Conservation (phyloP, 2,329 filamentous ascomycete genomes). For the Colletotrichum somersetense region DNA sequence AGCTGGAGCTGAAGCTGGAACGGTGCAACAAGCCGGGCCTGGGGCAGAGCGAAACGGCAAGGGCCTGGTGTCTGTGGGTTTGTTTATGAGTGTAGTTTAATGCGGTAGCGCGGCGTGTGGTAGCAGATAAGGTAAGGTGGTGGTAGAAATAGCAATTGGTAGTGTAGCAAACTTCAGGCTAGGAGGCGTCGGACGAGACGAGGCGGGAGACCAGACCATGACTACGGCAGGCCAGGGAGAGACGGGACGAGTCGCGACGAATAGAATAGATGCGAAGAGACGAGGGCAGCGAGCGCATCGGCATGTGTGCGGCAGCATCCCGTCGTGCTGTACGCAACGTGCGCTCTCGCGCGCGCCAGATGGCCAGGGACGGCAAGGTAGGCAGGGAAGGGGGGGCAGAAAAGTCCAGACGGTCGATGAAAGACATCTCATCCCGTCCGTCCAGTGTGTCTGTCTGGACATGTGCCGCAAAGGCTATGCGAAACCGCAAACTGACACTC, state of each 20-base stretch:
- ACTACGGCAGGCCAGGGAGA: constrained; percentile 31
- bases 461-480: constrained; percentile 12
- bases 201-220: constrained; percentile 28
- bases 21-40: constrained; percentile 10
- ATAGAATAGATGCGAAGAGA: constrained; percentile 11
- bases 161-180: constrained; percentile 12
- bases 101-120: constrained; percentile 25
- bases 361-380: constrained; percentile 10
- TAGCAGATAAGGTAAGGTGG: constrained; percentile 20
- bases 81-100: constrained; percentile 1
- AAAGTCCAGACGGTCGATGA: constrained; percentile 1
- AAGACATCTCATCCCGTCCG: not conserved
- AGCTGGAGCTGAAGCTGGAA: not conserved
- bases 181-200: constrained; percentile 6
- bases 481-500: constrained; percentile 44
- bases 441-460: not conserved
- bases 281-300: constrained; percentile 9
- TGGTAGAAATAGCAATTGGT: constrained; percentile 14
- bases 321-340: constrained; percentile 9
- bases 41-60: constrained; percentile 18
- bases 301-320: constrained; percentile 2
- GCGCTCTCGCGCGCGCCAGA: not conserved
- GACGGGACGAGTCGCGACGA: constrained; percentile 29
- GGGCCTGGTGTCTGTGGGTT: constrained; percentile 28
- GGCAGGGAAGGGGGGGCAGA: not conserved